These are phyloP conservation scores for Bimuria novae-zelandiae DNA, from an alignment of 2,329 filamentous ascomycete species.

Conservation along the genomic window DNA sequence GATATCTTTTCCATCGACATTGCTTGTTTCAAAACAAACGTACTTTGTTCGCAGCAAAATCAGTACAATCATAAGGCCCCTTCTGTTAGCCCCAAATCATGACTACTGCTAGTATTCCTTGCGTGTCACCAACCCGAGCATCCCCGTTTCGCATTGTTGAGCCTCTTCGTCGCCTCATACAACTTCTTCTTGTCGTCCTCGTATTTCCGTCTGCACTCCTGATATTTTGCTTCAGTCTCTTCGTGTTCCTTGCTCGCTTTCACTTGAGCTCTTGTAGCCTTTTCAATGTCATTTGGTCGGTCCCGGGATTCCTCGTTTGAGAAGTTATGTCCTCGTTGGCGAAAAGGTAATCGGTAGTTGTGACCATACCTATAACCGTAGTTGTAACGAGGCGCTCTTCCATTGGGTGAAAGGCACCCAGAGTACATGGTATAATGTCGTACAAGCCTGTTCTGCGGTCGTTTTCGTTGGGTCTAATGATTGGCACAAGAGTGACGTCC, in stretches of 20 bases:
- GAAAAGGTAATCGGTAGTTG: background rate
- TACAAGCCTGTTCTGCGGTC: background rate
- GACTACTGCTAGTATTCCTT: too few relatives aligned
- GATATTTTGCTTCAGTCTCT: conserved; percentile 21
- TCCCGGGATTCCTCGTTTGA: background rate
- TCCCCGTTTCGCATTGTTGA: conserved; percentile 12
- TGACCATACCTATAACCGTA: background rate
- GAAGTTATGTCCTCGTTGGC: background rate
- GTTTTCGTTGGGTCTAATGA: too few relatives aligned
- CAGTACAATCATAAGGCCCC: too few relatives aligned
- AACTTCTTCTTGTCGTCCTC: conserved; percentile 23
- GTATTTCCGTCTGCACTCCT: conserved; percentile 23
- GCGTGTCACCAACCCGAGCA: background rate
- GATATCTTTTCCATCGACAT: too few relatives aligned
- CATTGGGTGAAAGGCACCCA: background rate
- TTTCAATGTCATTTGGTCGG: conserved; percentile 14
- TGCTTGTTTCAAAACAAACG: too few relatives aligned
- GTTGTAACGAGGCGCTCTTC: background rate
- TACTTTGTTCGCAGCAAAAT: too few relatives aligned
- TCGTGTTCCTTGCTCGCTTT: conserved; percentile 18
- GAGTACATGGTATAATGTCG: background rate
- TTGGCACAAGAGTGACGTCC: too few relatives aligned
- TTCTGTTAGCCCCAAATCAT: too few relatives aligned
- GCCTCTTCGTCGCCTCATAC: conserved; percentile 15
- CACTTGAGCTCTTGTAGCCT: conserved; percentile 22